Conservation (phyloP, 306 rosid species). For the Cicer bijugum region DNA sequence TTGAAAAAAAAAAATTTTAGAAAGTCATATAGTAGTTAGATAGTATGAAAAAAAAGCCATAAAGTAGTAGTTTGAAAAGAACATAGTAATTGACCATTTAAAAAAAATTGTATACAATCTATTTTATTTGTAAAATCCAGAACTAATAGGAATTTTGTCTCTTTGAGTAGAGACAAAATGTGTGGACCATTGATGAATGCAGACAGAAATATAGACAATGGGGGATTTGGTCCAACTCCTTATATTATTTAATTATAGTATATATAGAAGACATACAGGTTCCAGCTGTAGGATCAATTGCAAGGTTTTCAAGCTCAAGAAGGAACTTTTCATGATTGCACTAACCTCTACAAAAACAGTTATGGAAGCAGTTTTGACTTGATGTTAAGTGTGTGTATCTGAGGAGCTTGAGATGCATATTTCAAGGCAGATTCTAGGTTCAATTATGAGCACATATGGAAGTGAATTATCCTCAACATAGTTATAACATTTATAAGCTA, state of each 20-base stretch:
- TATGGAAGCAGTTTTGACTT: background rate
- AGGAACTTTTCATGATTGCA: background rate
- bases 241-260: no score
- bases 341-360: background rate
- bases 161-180: background rate
- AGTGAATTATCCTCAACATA: background rate
- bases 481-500: background rate
- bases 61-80: no score
- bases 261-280: background rate
- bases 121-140: no score
- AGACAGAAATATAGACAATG: background rate
- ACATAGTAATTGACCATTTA: no score
- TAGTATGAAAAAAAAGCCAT: no score
- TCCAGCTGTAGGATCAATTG: background rate
- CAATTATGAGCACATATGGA: background rate
- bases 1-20: no score
- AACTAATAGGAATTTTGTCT: no score
- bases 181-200: slow-evolving; percentile 4
- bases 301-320: background rate
- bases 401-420: background rate
- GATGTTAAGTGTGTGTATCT: background rate
- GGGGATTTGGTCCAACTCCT: background rate
- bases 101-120: no score
- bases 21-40: no score
- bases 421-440: background rate